Conservation (phyloP, 2,329 filamentous ascomycete species). For the Waltergamsia citrina region DNA sequence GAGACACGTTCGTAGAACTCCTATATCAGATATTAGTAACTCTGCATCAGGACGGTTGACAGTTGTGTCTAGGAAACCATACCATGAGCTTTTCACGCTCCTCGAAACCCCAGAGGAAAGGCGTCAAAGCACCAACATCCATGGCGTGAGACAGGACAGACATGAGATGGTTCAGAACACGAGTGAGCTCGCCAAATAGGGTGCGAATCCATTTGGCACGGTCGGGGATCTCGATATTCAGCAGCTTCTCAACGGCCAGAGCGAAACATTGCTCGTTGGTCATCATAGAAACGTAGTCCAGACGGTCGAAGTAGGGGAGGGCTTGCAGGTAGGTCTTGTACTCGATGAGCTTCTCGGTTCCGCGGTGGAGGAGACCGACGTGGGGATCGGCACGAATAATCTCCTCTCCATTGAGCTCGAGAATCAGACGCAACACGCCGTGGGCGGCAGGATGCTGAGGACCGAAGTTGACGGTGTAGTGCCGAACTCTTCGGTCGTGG, state of each 20-base stretch:
- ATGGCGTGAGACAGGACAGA: slow-evolving; percentile 94
- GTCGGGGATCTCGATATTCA: slow-evolving; percentile 93
- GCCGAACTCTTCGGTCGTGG: slow-evolving; percentile 74
- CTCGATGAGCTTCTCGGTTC: slow-evolving; percentile 99
- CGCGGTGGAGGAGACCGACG: slow-evolving; percentile 89
- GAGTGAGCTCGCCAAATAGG: slow-evolving; percentile 89
- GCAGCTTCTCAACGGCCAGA: slow-evolving; percentile 91
- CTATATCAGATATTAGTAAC: slow-evolving; percentile 37
- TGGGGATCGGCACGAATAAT: slow-evolving; percentile 95
- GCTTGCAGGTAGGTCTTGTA: slow-evolving; percentile 99
- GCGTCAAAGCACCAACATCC: slow-evolving; percentile 96
- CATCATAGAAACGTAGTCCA: slow-evolving; percentile 99
- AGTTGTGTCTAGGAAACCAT: slow-evolving; percentile 25
- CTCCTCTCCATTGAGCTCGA: slow-evolving; percentile 96
- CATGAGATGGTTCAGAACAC: slow-evolving; percentile 96
- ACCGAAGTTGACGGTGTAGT: slow-evolving; percentile 99
- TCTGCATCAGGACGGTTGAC: no score
- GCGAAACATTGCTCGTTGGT: slow-evolving; percentile 98
- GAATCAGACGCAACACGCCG: slow-evolving; percentile 93
- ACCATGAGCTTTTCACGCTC: slow-evolving; percentile 99
- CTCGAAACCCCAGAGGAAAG: slow-evolving; percentile 99
- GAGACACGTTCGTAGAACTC: slow-evolving; percentile 99
- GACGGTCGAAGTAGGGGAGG: slow-evolving; percentile 93
- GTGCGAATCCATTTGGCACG: slow-evolving; percentile 96
- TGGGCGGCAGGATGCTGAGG: slow-evolving; percentile 98